A percentile compares a stretch with the other conserved stretches of the same genome.
Conservation (phyloP, 2,329 filamentous ascomycete species). For the Exserohilum turcica region DNA sequence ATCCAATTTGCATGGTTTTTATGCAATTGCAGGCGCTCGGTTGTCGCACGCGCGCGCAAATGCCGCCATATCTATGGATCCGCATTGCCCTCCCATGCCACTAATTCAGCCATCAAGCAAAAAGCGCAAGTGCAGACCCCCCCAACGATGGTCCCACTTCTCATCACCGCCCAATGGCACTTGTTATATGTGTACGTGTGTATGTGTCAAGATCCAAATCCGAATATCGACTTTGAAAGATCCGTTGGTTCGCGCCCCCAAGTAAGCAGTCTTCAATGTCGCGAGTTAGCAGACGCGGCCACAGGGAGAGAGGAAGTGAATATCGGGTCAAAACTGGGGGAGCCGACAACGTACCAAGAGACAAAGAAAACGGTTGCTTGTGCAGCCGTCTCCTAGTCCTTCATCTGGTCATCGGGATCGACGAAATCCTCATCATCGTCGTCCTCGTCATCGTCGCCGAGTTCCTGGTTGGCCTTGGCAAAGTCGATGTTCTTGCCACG, state of each 20-base stretch:
- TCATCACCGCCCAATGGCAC: slow-evolving; percentile 33
- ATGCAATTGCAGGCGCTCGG: too few species aligned
- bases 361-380: slow-evolving; percentile 11
- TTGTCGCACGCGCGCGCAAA: too few species aligned
- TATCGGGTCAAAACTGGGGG: too few species aligned
- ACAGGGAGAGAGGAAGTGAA: neutral
- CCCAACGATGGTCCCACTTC: slow-evolving; percentile 24
- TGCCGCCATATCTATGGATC: neutral
- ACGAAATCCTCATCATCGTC: slow-evolving; percentile 75
- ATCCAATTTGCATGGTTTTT: slow-evolving; percentile 9
- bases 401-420: slow-evolving; percentile 72
- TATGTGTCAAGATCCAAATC: slow-evolving; percentile 13
- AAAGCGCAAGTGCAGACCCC: slow-evolving; percentile 29
- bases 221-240: slow-evolving; percentile 21
- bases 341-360: slow-evolving; percentile 15
- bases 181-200: slow-evolving; percentile 9
- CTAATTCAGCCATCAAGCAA: slow-evolving; percentile 18
- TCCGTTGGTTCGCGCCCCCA: slow-evolving; percentile 23
- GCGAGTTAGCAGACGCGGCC: slow-evolving; percentile 9
- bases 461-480: slow-evolving; percentile 83
- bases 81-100: slow-evolving; percentile 11
- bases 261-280: slow-evolving; percentile 17
- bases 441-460: slow-evolving; percentile 74
- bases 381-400: slow-evolving; percentile 52
- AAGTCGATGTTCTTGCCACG: slow-evolving; percentile 93